A percentile compares a stretch with the other conserved stretches of the same genome.
Conservation (phyloP, 768 basidiomycete genomes). For the Boletellus sp. region DNA sequence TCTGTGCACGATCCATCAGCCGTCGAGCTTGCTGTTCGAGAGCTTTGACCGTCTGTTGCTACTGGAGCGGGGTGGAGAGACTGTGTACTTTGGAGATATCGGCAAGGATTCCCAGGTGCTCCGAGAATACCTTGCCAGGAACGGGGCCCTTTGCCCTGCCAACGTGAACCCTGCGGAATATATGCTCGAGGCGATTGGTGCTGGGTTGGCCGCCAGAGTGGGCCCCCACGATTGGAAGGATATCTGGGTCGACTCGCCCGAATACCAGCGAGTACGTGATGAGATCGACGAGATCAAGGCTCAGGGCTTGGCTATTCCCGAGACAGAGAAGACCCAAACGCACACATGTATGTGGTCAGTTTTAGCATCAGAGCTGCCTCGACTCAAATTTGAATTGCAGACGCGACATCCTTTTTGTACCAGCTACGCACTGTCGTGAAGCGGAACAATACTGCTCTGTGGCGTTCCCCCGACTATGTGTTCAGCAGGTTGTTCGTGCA, state of each 20-base stretch:
- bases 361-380: neutral
- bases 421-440: slow-evolving; percentile 67
- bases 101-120: slow-evolving; percentile 67
- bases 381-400: slow-evolving; percentile 30
- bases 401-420: slow-evolving; percentile 72
- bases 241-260: slow-evolving; percentile 74
- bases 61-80: slow-evolving; percentile 76
- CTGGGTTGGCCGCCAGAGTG: slow-evolving; percentile 67
- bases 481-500: slow-evolving; percentile 80
- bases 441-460: slow-evolving; percentile 68
- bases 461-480: slow-evolving; percentile 83
- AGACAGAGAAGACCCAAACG: slow-evolving; percentile 37
- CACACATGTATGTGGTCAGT: slow-evolving; percentile 43
- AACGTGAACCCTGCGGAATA: slow-evolving; percentile 79
- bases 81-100: slow-evolving; percentile 92
- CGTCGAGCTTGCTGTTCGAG: slow-evolving; percentile 81
- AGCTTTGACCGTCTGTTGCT: slow-evolving; percentile 74
- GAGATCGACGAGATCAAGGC: slow-evolving; percentile 49
- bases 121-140: slow-evolving; percentile 68
- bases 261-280: slow-evolving; percentile 40
- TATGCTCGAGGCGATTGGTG: slow-evolving; percentile 85
- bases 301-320: slow-evolving; percentile 42
- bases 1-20: slow-evolving; percentile 88
- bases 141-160: slow-evolving; percentile 68
- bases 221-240: slow-evolving; percentile 84